These are phyloP conservation scores for Benincasa hispida DNA, from an alignment of 306 rosid genomes.

Conservation along the genomic window DNA sequence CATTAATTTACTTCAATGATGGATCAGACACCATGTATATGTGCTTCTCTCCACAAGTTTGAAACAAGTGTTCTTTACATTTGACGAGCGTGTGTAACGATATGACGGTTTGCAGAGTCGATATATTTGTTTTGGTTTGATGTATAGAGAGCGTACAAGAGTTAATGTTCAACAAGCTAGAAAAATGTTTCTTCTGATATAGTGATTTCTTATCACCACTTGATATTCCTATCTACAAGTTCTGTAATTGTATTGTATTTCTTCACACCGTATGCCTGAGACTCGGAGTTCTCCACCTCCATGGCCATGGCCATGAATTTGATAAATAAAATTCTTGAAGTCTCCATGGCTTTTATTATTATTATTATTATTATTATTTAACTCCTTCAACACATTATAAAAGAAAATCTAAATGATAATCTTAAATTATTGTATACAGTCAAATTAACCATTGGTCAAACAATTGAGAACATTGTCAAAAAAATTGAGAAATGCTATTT, in stretches of 20 bases:
- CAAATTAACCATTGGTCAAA: neutral
- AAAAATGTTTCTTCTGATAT: neutral
- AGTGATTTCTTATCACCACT: neutral
- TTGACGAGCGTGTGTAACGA: neutral
- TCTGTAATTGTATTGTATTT: neutral
- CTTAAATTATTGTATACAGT: neutral
- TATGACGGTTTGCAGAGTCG: neutral
- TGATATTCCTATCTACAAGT: neutral
- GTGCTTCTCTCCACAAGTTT: neutral
- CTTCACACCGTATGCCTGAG: neutral
- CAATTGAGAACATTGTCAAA: neutral
- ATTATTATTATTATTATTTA: too few species aligned
- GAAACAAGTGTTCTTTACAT: neutral
- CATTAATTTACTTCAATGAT: neutral
- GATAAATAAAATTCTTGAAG: too few species aligned
- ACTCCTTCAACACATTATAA: neutral
- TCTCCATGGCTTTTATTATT: too few species aligned
- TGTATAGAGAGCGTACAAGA: neutral
- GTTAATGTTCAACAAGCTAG: neutral
- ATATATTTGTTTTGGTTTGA: neutral
- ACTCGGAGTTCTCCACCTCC: neutral
- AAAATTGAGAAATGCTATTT: too few species aligned
- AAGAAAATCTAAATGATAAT: neutral
- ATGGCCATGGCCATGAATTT: neutral
- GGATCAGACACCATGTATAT: neutral